Evolutionary conservation across 225 moss, liverwort and hornwort genomes (phyloP).

Genomic region (Physcomitrellopsis africana): DNA sequence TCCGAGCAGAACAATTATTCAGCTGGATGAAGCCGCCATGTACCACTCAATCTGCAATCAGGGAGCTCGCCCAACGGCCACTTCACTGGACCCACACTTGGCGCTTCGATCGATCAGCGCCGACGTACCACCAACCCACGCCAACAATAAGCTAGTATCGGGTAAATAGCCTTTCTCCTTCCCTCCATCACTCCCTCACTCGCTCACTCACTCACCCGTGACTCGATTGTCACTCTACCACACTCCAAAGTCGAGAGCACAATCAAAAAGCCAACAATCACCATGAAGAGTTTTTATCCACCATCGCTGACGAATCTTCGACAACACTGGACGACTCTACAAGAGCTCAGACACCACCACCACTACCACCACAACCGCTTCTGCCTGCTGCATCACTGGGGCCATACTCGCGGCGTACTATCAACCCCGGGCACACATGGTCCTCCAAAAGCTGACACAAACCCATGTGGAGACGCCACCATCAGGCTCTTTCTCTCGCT

Average conservation of each 20-base stretch:
- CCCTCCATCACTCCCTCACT: no score
- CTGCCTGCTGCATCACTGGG: no score
- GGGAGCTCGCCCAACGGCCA: not conserved
- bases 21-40: not conserved
- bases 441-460: constrained; percentile 1
- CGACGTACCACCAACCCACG: not conserved
- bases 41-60: constrained; percentile 38
- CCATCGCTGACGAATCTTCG: no score
- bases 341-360: no score
- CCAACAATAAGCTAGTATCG: not conserved
- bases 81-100: constrained; percentile 11
- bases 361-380: no score
- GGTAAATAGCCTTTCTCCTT: no score
- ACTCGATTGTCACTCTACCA: not conserved
- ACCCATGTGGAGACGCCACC: not conserved
- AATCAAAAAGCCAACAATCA: no score
- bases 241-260: not conserved
- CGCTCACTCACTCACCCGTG: no score
- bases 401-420: no score
- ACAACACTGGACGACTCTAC: no score
- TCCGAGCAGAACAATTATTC: not conserved
- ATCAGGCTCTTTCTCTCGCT: not conserved
- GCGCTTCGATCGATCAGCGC: not conserved
- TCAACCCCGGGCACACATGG: not conserved
- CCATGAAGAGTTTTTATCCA: no score